Evolutionary conservation across 1,139 yeast genomes (phyloP), one percentile per base, ranked within the genome.

Genomic region (Magnusiomyces suaveolens): DNA sequence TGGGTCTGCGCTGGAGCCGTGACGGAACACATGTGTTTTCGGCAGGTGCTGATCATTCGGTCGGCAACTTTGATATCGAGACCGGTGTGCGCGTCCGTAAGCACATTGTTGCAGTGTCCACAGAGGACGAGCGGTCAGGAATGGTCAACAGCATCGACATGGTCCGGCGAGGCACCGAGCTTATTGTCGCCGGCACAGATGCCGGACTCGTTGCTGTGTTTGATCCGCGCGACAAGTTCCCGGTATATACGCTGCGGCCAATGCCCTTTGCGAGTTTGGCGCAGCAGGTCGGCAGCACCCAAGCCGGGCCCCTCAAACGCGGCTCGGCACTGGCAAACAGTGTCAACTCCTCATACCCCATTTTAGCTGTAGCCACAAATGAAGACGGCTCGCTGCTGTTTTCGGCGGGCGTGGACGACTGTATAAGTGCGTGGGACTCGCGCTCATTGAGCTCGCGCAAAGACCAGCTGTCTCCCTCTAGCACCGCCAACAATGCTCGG

Each of bases 371-470:
- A 4, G 75, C 77, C 1, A 58, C 70, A 20, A 69, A 69, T 48
- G 59, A 64, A 2, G 66, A 66, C 38, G 82, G 78, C 1, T 63
- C 69, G 12, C 69, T 69, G 6, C 61, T 84, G 2, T 86, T 75
- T 60, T 72, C 80, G 2, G 73, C 83, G 0, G 95, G 95, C 0
- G 78, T 87, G 2, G 92, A 86, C 57, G 84, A 88, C 0, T 68
- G 73, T 0, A 74, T 87, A 0, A 66, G 70, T 51, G 83, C 82
- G 1, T 82, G 75, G 69, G 92, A 85, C 62, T 55, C 77, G 16
- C 58, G 70, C 1, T 57, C 51, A 14, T 44, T 51, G 14, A 32
- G 48, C 25, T 20, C 24, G 24, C 25, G n/a, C 52, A 36, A 68
- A 83, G 44, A 23, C 24, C 18, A n/a, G 25, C 43, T 47, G 6